These are phyloP conservation scores for Dentipellis fragilis DNA, from an alignment of 768 basidiomycete species.

Conservation along the genomic window DNA sequence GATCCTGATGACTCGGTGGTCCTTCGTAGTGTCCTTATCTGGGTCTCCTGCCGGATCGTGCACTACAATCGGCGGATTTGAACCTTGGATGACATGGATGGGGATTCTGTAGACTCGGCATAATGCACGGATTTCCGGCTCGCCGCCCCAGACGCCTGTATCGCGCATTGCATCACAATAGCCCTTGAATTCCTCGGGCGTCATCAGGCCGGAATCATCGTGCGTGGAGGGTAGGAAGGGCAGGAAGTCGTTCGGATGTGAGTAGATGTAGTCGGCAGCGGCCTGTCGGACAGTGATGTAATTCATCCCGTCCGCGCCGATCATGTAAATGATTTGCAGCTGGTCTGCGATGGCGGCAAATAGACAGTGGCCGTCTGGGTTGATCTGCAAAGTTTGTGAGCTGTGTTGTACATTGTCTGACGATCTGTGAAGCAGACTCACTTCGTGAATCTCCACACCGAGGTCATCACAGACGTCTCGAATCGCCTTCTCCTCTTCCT, in stretches of 20 bases:
- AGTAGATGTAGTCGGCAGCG: conserved; percentile 73
- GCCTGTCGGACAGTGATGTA: conserved; percentile 52
- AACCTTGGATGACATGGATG: conserved; percentile 85
- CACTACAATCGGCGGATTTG: conserved; percentile 71
- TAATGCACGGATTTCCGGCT: conserved; percentile 91
- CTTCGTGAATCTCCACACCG: conserved; percentile 59
- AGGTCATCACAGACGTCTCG: conserved; percentile 52
- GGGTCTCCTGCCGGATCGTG: conserved; percentile 49
- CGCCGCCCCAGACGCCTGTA: conserved; percentile 94
- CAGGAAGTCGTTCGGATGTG: conserved; percentile 83
- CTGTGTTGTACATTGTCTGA: neutral
- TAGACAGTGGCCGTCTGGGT: conserved; percentile 93
- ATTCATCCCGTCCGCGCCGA: conserved; percentile 47
- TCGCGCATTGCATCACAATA: conserved; percentile 75
- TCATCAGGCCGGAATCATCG: conserved; percentile 67
- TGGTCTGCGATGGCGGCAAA: conserved; percentile 94
- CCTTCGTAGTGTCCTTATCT: conserved; percentile 24
- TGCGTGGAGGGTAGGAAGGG: conserved; percentile 78
- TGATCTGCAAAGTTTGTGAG: conserved; percentile 42
- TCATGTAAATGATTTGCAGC: conserved; percentile 58
- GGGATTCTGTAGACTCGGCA: conserved; percentile 72
- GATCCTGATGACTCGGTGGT: conserved; percentile 43
- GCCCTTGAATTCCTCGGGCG: conserved; percentile 44
- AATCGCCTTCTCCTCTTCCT: conserved; percentile 60
- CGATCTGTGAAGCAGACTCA: conserved; percentile 17